phyloP scores from a whole-genome alignment of 441 rosid genomes.

The Brassica hybrid region DNA sequence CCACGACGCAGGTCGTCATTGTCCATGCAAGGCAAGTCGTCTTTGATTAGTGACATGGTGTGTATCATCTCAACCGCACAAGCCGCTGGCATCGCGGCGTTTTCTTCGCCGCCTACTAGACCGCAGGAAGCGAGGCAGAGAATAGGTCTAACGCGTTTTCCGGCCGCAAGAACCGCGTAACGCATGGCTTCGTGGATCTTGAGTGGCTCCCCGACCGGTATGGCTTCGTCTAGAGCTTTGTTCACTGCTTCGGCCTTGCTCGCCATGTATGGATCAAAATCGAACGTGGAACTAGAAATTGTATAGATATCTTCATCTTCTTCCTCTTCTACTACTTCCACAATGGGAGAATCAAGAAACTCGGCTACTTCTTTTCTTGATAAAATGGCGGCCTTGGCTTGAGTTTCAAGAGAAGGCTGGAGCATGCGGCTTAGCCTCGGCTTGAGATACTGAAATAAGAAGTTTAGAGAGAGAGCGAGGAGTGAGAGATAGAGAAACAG shows the following conservation, averaged over 20 bases:
- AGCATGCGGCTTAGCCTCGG: slow-evolving; percentile 29
- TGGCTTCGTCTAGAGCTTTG: slow-evolving; percentile 68
- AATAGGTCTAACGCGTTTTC: slow-evolving; percentile 77
- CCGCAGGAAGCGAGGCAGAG: slow-evolving; percentile 79
- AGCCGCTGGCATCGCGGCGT: slow-evolving; percentile 75
- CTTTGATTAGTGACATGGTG: slow-evolving; percentile 83
- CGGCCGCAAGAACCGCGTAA: slow-evolving; percentile 76
- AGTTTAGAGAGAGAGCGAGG: slow-evolving; percentile 29
- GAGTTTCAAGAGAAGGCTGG: slow-evolving; percentile 32
- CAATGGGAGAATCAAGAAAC: slow-evolving; percentile 31
- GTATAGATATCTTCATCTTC: slow-evolving; percentile 37
- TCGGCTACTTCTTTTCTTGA: slow-evolving; percentile 41
- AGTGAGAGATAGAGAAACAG: slow-evolving; percentile 39
- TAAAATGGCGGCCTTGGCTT: slow-evolving; percentile 29
- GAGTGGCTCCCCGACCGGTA: slow-evolving; percentile 58
- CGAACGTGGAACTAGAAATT: slow-evolving; percentile 38
- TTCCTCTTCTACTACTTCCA: slow-evolving; percentile 42
- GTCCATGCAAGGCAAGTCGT: slow-evolving; percentile 90
- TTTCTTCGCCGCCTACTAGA: slow-evolving; percentile 68
- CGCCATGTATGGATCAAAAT: slow-evolving; percentile 69
- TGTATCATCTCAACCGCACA: slow-evolving; percentile 93
- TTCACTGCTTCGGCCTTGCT: slow-evolving; percentile 57
- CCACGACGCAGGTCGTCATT: slow-evolving; percentile 88
- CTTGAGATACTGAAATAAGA: slow-evolving; percentile 28
- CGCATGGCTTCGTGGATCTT: slow-evolving; percentile 90